Base-by-base conservation (phyloP, 2,329 filamentous ascomycete species). In the Pseudopyrenochaeta lycopersici region DNA sequence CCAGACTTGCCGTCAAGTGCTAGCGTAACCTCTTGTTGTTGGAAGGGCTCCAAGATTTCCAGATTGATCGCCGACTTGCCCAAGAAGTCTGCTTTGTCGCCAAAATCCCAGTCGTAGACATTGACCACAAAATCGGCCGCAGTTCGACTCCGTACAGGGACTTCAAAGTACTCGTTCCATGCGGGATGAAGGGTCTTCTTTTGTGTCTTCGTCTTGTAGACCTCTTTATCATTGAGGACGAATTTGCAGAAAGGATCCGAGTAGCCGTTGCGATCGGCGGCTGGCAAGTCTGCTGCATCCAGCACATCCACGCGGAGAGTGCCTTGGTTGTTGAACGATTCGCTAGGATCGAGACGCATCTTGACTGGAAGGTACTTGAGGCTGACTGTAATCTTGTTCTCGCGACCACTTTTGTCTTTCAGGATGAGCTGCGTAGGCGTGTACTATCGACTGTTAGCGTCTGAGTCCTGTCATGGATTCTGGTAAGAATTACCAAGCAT, bases 301-400 rank as follows among this genome's bases (percentile, higher is more conserved):
- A 98, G 80, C 15, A 99, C 85, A 68, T 98, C 92, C n/a, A 99
- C 91, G 17, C 93, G 90, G 18, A 99, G 87, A 53, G 88, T 93
- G 54, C 95, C 95, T 87, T 97, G 96, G 78, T 99, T 99, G 85
- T 97, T 98, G 82, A 99, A 97, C 70, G 92, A 97, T 78, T 99
- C 95, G 67, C 88, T 92, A 0, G 95, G 90, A 69, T 99, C 92
- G 43, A 99, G 89, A 51, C 88, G 82, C 95, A 99, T 99, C 79
- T 91, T 88, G 56, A 98, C 88, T 0, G 95, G 95, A 20, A 99
- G 88, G 73, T 97, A 99, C 77, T 96, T 96, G 70, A 97, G 84
- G 79, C 90, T 96, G 71, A 99, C 90, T 64, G 89, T 96, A 72
- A 99, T 84, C 70, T 88, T 93, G 79, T 87, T 92, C 21, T 88